Evolutionary conservation across 768 basidiomycete genomes (phyloP), one percentile per base, ranked within the genome.

Genomic region (Russula ochroleuca): DNA sequence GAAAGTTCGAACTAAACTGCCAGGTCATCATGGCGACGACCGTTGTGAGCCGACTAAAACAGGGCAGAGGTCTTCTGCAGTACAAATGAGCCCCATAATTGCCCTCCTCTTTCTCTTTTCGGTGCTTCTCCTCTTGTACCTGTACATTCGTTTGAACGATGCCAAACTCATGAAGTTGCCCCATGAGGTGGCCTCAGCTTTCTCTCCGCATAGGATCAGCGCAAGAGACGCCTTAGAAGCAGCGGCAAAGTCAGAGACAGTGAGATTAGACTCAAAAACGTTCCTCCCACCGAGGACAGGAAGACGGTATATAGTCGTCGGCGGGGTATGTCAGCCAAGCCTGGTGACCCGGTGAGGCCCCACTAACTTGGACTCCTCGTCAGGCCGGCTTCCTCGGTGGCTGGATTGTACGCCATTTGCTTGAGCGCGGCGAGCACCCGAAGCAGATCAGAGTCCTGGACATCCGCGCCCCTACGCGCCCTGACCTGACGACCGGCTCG

Each of bases 311-410:
- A 88, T 91, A 62, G 79, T 92, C 5, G 80, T 88, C 41, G 90
- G 90, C 60, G 89, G 90, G 68, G 87, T 88, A 70, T 65, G 82
- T 80, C 5, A 14, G 35, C 35, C 14, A 25, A 15, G 11, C 47
- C 1, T 48, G 7, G 0, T 8, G 7, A 11, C 5, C 19, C 21
- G 13, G 31, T 28, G n/a, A 19, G 19, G 45, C 11, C 4, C 40
- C 23, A 13, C 49, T 51, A 2, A 31, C 15, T 35, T 21, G 13
- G 28, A 52, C 5, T 10, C 17, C 8, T 35, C 15, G 21, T 35
- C 19, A 90, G 88, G 83, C 84, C 5, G 89, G 89, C 0, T 90
- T 90, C 63, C 73, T 90, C 3, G 89, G 89, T 14, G 86, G 87
- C 8, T 92, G 90, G 90, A 85, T 92, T 41, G 84, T 86, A 4